Evolutionary conservation across 2,329 filamentous ascomycete genomes (phyloP).

Genomic region (Fusarium sp.): DNA sequence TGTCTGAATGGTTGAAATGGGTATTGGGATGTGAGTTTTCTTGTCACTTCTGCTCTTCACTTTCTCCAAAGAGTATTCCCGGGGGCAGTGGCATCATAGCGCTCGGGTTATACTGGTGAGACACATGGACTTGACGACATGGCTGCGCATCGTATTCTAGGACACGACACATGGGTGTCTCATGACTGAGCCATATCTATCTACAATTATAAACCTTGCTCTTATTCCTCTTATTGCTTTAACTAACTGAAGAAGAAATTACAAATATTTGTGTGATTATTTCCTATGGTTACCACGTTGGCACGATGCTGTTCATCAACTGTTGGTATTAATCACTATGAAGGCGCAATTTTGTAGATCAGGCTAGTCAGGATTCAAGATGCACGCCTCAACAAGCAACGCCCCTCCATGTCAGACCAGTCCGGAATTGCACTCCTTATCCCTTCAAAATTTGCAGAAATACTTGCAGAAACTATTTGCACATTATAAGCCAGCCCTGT

Average conservation of each 20-base stretch:
- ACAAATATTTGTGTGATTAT: too few species aligned
- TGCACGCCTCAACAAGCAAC: background rate
- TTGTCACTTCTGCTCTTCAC: background rate
- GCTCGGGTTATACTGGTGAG: too few species aligned
- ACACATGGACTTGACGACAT: too few species aligned
- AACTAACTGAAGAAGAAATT: background rate
- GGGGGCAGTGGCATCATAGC: background rate
- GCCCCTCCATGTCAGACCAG: background rate
- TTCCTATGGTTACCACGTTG: too few species aligned
- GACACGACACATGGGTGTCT: background rate
- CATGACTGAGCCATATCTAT: background rate
- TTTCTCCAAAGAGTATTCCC: background rate
- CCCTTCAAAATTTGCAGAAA: fast-evolving
- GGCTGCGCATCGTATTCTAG: background rate
- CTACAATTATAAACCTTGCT: fast-evolving
- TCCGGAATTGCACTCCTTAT: fast-evolving
- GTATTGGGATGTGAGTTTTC: background rate
- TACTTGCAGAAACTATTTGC: background rate
- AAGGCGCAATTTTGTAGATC: too few species aligned
- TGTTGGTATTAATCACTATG: too few species aligned
- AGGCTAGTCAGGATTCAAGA: too few species aligned
- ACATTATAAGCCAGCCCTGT: background rate
- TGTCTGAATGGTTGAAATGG: background rate
- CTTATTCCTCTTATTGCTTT: background rate
- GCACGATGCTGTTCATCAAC: too few species aligned